Evolutionary conservation across 1,139 yeast genomes (phyloP), one percentile per base, ranked within the genome.

Genomic region (Taphrina deformans): DNA sequence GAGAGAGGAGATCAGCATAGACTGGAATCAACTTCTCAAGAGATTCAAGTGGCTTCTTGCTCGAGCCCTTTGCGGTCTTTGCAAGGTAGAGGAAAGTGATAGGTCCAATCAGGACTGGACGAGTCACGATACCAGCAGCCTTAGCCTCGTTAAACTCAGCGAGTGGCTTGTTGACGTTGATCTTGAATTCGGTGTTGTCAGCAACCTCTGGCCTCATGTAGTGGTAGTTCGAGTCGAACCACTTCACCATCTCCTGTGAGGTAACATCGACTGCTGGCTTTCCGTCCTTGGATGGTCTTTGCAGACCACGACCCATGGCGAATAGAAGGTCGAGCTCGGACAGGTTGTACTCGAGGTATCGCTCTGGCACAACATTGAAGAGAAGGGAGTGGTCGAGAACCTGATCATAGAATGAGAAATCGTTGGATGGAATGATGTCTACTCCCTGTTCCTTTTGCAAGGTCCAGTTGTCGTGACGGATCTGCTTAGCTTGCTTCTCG

Each of bases 251-350:
- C 85, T 93, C 99, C 79, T 68, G 63, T 18, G 67, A 52, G 71
- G 98, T 93, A 69, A 93, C 99, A 80, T 95, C 99, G 73, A 93
- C 97, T 72, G 96, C 96, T 73, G 67, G 51, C 72, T 98, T 93
- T 69, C 93, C 99, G 80, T 95, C 99, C 73, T 93, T 97, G 72
- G 96, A 96, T 80, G 88, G 87, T 82, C 95, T 89, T 84, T 95
- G 99, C 79, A 93, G 85, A 86, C 99, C 99, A 86, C 99, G 91
- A 80, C 98, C 99, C 99, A 93, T 95, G 76, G 99, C 99, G 78
- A 93, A 93, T 76, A 89, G 82, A 71, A 91, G 90, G 80, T 93
- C 99, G 74, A 93, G 83, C 78, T 92, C 87, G 71, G 92, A 86
- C 77, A 93, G 85, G 75, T 88, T 85, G 81, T 83, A 89, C 84